Base-by-base conservation (phyloP, 148 eudicot species). In the Camellia granthamiana region DNA sequence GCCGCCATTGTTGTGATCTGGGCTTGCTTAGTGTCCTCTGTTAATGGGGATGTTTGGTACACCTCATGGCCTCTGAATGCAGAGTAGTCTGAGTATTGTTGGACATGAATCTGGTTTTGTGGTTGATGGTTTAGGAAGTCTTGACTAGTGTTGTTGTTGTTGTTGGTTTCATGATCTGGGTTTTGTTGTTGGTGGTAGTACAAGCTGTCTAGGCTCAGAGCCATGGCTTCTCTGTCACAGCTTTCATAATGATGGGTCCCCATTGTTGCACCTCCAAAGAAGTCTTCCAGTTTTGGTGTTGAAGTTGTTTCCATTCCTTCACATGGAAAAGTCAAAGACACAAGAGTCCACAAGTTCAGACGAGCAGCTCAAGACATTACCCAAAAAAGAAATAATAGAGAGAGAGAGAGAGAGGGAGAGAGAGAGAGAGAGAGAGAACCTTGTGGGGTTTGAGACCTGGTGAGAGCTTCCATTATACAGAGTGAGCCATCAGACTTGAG, bases 401-500 rank as follows among this genome's bases (percentile, higher is more conserved):
- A 62, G 19, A 61, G 10, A 21, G 16, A 21, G 47, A 69, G 42
- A 5, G 8, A n/a, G n/a, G n/a, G n/a, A n/a, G n/a, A n/a, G n/a
- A 38, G 10, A 59, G 11, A 2, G 51, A 12, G 15, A 13, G 66
- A 10, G 58, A 83, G 75, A 65, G 73, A 59, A 88, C 95, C 98
- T 88, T 92, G 95, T 59, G 86, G 77, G 38, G 38, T 30, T 61
- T 88, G 89, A 41, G 91, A 84, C 67, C 86, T 80, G 75, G 79
- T 56, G 74, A 88, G 76, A 62, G 87, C 87, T 79, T 86, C 89
- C 89, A 90, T 92, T 47, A 93, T 72, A 79, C 92, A 93, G 15
- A 93, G 89, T 60, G 98, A 92, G 7, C 98, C 98, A 85, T 94
- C 98, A 78, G 95, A 91, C 54, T 90, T 93, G 76, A 94, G 91